These are phyloP conservation scores for Albifimbria verrucaria DNA, from an alignment of 2,329 filamentous ascomycete genomes.

Conservation along the genomic window DNA sequence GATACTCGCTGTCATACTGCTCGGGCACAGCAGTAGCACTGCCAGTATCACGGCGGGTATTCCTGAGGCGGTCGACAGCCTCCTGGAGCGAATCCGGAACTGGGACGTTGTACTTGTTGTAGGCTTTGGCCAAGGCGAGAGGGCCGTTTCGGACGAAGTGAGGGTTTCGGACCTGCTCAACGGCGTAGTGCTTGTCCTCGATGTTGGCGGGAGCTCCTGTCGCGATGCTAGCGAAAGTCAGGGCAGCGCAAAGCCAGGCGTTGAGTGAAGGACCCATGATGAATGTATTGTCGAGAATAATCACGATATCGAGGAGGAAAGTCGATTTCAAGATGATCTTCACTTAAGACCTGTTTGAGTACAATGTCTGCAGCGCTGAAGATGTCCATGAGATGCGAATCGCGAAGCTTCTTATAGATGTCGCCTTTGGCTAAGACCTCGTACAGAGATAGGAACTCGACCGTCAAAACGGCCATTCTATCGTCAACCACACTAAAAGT, in stretches of 20 bases:
- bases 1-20: neutral
- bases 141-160: slow-evolving; percentile 30
- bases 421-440: too few species aligned
- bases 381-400: too few species aligned
- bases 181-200: slow-evolving; percentile 18
- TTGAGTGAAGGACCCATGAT: slow-evolving; percentile 9
- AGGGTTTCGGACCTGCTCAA: slow-evolving; percentile 34
- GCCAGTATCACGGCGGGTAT: neutral
- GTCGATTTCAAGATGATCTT: neutral
- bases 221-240: slow-evolving; percentile 19
- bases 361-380: too few species aligned
- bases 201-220: slow-evolving; percentile 5
- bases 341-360: neutral
- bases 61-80: neutral
- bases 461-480: neutral
- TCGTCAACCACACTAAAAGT: neutral
- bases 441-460: neutral
- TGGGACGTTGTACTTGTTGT: neutral
- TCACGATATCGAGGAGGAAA: neutral
- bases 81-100: neutral
- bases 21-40: neutral
- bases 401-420: too few species aligned
- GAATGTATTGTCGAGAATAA: neutral
- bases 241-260: slow-evolving; percentile 11
- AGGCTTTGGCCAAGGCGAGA: slow-evolving; percentile 19